Conservation (phyloP, 306 rosid species). For the Prunus mume region DNA sequence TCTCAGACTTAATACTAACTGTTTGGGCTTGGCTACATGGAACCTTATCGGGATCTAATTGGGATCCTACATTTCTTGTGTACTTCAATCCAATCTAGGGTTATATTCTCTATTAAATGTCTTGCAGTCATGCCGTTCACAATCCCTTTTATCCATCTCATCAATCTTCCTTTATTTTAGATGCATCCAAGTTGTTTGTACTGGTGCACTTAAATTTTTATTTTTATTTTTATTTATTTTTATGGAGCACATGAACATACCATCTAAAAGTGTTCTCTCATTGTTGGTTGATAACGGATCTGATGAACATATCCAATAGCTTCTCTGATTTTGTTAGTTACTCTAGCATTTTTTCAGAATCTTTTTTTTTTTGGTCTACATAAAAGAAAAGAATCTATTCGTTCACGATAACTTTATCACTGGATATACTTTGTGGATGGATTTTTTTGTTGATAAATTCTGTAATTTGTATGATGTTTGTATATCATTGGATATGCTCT, state of each 20-base stretch:
- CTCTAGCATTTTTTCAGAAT: neutral
- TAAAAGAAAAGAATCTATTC: neutral
- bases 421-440: neutral
- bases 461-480: neutral
- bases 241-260: neutral
- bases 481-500: neutral
- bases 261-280: neutral
- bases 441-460: neutral
- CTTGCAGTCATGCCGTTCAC: neutral
- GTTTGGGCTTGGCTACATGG: constrained; percentile 6
- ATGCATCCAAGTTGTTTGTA: neutral
- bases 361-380: neutral
- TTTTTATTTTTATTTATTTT: neutral
- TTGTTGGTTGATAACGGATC: neutral
- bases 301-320: neutral
- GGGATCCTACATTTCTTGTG: neutral
- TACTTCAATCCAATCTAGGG: neutral
- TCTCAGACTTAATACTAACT: neutral
- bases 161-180: neutral
- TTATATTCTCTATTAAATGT: neutral
- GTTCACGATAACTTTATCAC: neutral
- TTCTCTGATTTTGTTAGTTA: neutral
- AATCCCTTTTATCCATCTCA: neutral
- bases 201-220: neutral
- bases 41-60: neutral